Evolutionary conservation across 768 basidiomycete genomes (phyloP), one percentile per base, ranked within the genome.

Genomic region (Hortiboletus flavorubellus): DNA sequence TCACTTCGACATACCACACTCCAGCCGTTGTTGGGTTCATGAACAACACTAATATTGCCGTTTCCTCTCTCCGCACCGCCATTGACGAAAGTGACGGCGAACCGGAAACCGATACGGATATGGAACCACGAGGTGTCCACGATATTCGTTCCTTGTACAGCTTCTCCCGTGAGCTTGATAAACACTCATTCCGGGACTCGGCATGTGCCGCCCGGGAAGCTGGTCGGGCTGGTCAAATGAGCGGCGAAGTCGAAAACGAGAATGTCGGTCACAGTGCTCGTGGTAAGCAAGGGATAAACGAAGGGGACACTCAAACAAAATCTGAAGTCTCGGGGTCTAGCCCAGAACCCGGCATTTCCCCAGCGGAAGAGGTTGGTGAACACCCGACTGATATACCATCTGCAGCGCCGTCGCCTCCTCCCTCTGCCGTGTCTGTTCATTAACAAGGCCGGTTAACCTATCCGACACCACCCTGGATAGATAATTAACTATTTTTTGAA

Each of bases 11-110:
- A 40, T 71, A 71, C 49, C 69, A 66, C 51, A 48, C 56, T 30
- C 67, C 70, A 16, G 53, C 60, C 23, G 37, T 30, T 3, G 59
- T 47, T 16, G 71, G 71, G 42, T 73, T 71, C 50, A 69, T 71
- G 70, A 61, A 60, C 55, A 71, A 72, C 54, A 71, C 70, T 10
- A 72, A 72, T 46, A 71, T 71, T 14, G 70, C 70, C n/a, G 71
- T 71, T 15, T 71, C 70, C 4, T 71, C 70, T 42, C 65, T 71
- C 30, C 69, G 70, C 14, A 71, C 70, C 1, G 67, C 71, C 18
- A 72, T 71, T 11, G 71, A 72, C 39, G 69, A 70, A 59, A 71
- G 71, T 35, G 69, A 71, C 45, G 69, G 64, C 14, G 69, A 71
- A 54, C 65, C 56, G 9, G 71, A 72, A 38, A 68, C 70, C 5